phyloP scores from a whole-genome alignment of 768 basidiomycete species.

The Tricholoma hemisulphureum region DNA sequence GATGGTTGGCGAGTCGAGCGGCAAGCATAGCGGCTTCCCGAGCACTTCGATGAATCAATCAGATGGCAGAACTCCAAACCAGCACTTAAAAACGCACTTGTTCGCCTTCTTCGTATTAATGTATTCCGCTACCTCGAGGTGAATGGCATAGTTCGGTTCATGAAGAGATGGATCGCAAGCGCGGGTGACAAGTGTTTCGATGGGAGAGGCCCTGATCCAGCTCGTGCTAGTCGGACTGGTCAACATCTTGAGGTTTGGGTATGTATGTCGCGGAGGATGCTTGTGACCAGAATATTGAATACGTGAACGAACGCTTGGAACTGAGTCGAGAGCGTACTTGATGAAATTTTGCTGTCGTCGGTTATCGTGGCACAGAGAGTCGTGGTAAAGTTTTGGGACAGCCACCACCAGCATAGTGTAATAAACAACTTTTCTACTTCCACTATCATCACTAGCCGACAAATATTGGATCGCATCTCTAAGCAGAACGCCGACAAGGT shows the following conservation, averaged over 20 bases:
- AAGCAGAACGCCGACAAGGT: no score
- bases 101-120: constrained; percentile 97
- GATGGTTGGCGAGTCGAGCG: constrained; percentile 83
- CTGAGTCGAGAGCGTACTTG: background rate
- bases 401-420: background rate
- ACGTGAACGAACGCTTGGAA: background rate
- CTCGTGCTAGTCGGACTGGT: constrained; percentile 46
- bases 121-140: constrained; percentile 91
- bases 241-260: constrained; percentile 41
- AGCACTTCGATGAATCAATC: constrained; percentile 51
- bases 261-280: background rate
- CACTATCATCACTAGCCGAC: no score
- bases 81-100: constrained; percentile 52
- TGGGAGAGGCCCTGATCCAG: constrained; percentile 57
- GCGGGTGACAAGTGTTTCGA: constrained; percentile 72
- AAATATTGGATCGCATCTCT: no score
- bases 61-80: constrained; percentile 2
- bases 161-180: constrained; percentile 84
- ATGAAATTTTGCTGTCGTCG: background rate
- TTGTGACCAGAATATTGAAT: background rate
- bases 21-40: constrained; percentile 88
- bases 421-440: no score
- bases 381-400: background rate
- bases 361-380: background rate
- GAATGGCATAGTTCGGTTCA: constrained; percentile 89